Evolutionary conservation across 306 rosid species (phyloP), one percentile per base, ranked within the genome.

Genomic region (Lablab purpureus): DNA sequence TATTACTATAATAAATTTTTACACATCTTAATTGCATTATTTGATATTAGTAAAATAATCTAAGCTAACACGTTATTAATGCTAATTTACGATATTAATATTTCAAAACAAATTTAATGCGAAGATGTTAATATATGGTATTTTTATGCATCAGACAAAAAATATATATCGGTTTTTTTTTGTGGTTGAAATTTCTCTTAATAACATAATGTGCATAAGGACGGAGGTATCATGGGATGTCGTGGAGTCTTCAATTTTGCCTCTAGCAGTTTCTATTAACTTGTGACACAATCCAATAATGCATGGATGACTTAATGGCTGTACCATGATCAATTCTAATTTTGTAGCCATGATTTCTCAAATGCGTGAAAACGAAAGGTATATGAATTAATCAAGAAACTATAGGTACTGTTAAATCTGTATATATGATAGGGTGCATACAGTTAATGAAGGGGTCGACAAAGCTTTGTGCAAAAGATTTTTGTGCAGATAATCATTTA

Each of bases 231-330:
- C 56, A 62, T 55, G 59, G 18, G 80, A 78, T 58, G 55, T 30
- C 55, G 75, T 51, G 71, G 12, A 66, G 76, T 37, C 40, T 62
- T 79, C 58, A 60, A 67, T 83, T 73, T 74, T 40, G 77, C 70
- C 71, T 49, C 55, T 40, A 7, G 9, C 36, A 17, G n/a, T 67
- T 25, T 32, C 34, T 25, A 43, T 78, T 66, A 78, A 78, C 80
- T 73, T 73, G 75, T 73, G 14, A 40, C 67, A 30, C 67, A 60
- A 28, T 60, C 40, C 41, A 27, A 60, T 28, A 60, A 60, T 7
- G 45, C 9, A 9, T 40, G 22, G 41, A 60, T 60, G 41, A 60
- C 67, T 30, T 60, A 43, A 60, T 60, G 2, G 22, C 9, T 27
- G 67, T 60, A 30, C 67, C 7, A 40, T 30, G 22, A 28, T 7